Percentiles rank a stretch among this genome's conserved stretches.
Conservation (phyloP, 257 asterid species). For the Verbascum thapsus region DNA sequence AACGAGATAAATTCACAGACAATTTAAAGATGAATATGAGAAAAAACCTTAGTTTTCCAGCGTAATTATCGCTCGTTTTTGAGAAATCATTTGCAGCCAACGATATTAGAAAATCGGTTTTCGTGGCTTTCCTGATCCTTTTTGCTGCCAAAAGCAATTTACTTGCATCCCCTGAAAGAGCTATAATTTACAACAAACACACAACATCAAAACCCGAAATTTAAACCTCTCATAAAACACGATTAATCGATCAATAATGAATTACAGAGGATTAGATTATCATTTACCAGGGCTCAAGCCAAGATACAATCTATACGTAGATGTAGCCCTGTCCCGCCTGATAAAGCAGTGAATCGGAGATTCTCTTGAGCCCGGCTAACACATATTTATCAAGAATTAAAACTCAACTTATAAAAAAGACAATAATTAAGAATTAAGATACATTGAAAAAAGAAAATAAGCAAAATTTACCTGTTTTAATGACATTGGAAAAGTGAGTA, state of each 20-base stretch:
- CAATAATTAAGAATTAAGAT: too few relatives aligned
- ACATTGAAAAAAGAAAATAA: not conserved
- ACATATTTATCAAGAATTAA: constrained; percentile 18
- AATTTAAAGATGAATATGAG: not conserved
- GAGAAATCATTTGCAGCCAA: constrained; percentile 56
- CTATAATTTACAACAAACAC: constrained; percentile 32
- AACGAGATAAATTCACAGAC: constrained; percentile 7
- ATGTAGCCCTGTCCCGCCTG: constrained; percentile 69
- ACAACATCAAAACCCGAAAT: too few relatives aligned
- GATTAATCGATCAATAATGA: not conserved
- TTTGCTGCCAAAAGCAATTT: constrained; percentile 63
- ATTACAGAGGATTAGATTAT: constrained; percentile 8
- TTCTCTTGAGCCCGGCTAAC: constrained; percentile 75
- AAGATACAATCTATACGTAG: constrained; percentile 58
- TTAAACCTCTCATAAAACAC: too few relatives aligned
- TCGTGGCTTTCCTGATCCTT: constrained; percentile 55
- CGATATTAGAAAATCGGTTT: constrained; percentile 57
- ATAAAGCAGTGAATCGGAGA: constrained; percentile 74
- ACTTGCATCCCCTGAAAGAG: constrained; percentile 65
- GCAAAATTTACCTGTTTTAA: constrained; percentile 58
- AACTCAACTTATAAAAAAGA: constrained; percentile 3
- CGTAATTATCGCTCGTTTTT: constrained; percentile 45
- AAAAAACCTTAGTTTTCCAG: constrained; percentile 61
- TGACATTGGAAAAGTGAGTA: constrained; percentile 71
- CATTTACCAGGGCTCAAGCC: constrained; percentile 73